phyloP scores from a whole-genome alignment of 352 stramenopile species.

The Pythium sp. region DNA sequence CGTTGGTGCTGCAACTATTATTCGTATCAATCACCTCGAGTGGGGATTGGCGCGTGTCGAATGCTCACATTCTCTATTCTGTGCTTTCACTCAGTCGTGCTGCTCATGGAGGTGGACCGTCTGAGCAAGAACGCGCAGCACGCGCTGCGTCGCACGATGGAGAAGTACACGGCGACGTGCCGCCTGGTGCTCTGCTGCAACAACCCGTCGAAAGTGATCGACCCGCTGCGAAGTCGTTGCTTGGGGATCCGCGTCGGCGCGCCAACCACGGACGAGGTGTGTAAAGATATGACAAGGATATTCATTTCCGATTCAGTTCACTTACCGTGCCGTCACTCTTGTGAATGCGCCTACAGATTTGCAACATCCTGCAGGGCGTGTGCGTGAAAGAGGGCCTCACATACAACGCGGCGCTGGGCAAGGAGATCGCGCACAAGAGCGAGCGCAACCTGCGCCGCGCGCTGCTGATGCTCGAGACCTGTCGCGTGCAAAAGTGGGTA shows the following conservation, averaged over 20 bases:
- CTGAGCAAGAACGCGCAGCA: constrained; percentile 97
- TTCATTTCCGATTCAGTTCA: background rate
- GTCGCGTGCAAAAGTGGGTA: constrained; percentile 66
- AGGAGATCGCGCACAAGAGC: constrained; percentile 90
- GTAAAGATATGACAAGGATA: background rate
- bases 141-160: constrained; percentile 96
- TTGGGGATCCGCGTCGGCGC: constrained; percentile 93
- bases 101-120: constrained; percentile 98
- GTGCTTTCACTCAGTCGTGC: constrained; percentile 74
- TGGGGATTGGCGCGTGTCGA: background rate
- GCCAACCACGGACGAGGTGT: constrained; percentile 88
- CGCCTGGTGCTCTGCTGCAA: constrained; percentile 98
- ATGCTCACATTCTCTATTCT: constrained; percentile 21
- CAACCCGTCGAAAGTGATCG: constrained; percentile 96
- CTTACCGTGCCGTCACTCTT: background rate
- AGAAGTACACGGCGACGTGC: constrained; percentile 94
- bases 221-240: constrained; percentile 96
- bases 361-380: constrained; percentile 86
- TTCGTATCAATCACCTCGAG: background rate
- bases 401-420: constrained; percentile 86
- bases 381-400: constrained; percentile 90
- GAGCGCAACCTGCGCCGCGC: constrained; percentile 95
- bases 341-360: constrained; percentile 58
- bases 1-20: background rate
- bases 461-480: constrained; percentile 98